Conservation (phyloP, 768 basidiomycete species). For the Boletus tylopilopsis region DNA sequence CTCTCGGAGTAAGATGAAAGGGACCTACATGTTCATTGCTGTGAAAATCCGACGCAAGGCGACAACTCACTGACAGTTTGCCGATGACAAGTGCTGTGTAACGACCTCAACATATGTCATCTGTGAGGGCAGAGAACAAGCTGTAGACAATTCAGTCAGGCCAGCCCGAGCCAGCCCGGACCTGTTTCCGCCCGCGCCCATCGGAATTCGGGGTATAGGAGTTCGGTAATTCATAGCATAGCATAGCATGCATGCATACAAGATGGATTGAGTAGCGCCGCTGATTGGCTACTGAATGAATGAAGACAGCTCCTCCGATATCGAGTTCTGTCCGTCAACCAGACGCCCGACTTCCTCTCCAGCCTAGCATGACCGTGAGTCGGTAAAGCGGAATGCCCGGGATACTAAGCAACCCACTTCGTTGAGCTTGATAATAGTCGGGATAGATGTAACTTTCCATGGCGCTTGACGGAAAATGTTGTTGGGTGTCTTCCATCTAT, state of each 20-base stretch:
- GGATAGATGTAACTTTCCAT: constrained; percentile 57
- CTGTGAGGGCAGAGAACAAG: no score
- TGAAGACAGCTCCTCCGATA: constrained; percentile 16
- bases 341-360: constrained; percentile 28
- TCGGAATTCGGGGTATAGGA: not conserved
- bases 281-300: constrained; percentile 15
- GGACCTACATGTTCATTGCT: not conserved
- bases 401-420: constrained; percentile 42
- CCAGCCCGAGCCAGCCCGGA: no score
- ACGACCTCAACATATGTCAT: no score
- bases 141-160: no score
- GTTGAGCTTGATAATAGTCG: constrained; percentile 60
- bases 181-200: not conserved
- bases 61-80: not conserved
- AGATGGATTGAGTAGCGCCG: not conserved
- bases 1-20: no score
- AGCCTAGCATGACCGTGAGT: constrained; percentile 13
- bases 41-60: not conserved
- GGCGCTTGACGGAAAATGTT: constrained; percentile 61
- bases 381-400: not conserved
- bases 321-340: constrained; percentile 26
- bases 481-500: constrained; percentile 61
- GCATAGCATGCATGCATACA: constrained; percentile 1
- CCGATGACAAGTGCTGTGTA: not conserved
- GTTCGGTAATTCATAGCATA: not conserved